Evolutionary conservation across 441 rosid genomes (phyloP), one percentile per base, ranked within the genome.

Genomic region (Adansonia rubrostipa): DNA sequence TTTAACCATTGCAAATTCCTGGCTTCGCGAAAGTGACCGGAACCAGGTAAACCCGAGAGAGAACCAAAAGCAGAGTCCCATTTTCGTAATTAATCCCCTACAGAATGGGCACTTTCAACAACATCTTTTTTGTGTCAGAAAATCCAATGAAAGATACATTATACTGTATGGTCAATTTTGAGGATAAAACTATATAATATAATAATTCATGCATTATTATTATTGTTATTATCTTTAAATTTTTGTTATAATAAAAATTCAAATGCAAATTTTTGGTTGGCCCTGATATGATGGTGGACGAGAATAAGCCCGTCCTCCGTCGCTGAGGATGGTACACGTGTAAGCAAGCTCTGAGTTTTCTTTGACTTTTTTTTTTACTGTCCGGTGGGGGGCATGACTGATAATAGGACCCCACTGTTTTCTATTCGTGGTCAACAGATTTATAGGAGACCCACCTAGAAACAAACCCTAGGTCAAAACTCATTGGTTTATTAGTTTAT

Each of bases 111-210:
- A 28, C 33, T 1, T 28, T 28, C 33, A 28, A 1, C 3, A 28
- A 28, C 3, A 1, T 28, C 3, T 2, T 1, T 28, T 28, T 28
- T 28, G 33, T 28, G 33, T 28, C 33, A 28, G 33, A 28, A 28
- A 28, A 28, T 28, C 33, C 33, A 28, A 28, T 2, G 33, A 2
- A 28, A 83, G 90, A 90, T 92, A 78, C 86, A 77, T 74, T 73
- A 66, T 71, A 60, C 79, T 0, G 28, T 24, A 24, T 24, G 28
- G 28, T 24, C 28, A 24, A 24, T 24, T 24, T 24, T 1, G 28
- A 24, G 28, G 28, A 24, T 24, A 24, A 24, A 24, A 24, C 28
- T 24, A 24, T 2, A 28, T 28, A 2, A 28, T 28, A 28, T 2
- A 28, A 2, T 28, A 28, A 28, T 1, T 28, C 40, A 36, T 2